Conservation (phyloP, 169 alveolate genomes). For the Amoebophrya sp. region DNA sequence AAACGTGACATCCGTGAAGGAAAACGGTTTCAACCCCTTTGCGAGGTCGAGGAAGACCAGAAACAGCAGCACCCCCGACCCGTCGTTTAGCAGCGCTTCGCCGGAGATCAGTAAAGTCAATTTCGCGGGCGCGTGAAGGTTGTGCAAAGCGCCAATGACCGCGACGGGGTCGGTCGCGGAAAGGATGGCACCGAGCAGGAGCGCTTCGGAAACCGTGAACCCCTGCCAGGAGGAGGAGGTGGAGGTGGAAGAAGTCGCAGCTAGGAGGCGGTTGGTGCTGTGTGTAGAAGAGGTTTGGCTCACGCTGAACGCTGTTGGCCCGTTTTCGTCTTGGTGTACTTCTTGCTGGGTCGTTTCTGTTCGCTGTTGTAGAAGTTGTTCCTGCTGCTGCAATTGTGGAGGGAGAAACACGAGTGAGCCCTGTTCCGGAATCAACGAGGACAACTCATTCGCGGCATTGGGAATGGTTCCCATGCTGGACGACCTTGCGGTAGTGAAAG, state of each 20-base stretch:
- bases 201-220: not conserved
- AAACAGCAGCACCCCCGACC: not conserved
- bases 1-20: not conserved
- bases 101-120: not conserved
- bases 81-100: slow-evolving; percentile 4
- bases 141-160: not conserved
- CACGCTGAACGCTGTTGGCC: too few species aligned
- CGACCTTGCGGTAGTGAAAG: too few species aligned
- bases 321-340: too few species aligned
- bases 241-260: too few species aligned
- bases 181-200: not conserved
- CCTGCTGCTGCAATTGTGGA: too few species aligned
- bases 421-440: not conserved
- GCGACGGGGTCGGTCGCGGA: slow-evolving; percentile 24
- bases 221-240: not conserved
- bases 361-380: too few species aligned
- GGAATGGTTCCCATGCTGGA: not conserved
- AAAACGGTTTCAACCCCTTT: not conserved
- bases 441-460: not conserved
- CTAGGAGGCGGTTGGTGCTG: too few species aligned
- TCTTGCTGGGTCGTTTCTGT: too few species aligned
- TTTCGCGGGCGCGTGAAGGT: not conserved
- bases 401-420: too few species aligned
- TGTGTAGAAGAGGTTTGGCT: too few species aligned
- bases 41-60: not conserved